phyloP scores from a whole-genome alignment of 768 basidiomycete genomes.

The Rubroboletus satanas region DNA sequence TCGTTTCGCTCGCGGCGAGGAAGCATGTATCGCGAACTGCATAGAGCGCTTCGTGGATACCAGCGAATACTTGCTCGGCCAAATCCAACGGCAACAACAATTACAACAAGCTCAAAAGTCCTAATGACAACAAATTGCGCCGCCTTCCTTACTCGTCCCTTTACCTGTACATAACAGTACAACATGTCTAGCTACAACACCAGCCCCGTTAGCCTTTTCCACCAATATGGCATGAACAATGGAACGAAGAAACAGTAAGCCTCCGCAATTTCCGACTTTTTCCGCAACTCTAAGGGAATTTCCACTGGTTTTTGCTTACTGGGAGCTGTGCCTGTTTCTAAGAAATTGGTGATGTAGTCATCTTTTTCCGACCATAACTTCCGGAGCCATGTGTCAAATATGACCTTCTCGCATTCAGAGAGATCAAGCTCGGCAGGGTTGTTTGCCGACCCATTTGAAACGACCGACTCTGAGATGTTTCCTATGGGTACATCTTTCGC shows the following conservation, averaged over 20 bases:
- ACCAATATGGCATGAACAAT: conserved; percentile 46
- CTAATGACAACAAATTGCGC: background rate
- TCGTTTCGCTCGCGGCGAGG: conserved; percentile 75
- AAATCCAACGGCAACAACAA: conserved; percentile 50
- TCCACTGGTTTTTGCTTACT: conserved; percentile 34
- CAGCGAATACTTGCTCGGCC: conserved; percentile 75
- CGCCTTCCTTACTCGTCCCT: background rate
- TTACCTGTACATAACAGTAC: conserved; percentile 10
- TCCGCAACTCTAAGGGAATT: conserved; percentile 58
- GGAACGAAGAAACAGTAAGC: conserved; percentile 74
- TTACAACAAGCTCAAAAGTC: conserved; percentile 36
- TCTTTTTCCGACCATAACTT: conserved; percentile 87
- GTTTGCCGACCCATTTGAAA: conserved; percentile 27
- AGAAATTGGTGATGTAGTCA: conserved; percentile 62
- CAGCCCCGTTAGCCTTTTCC: conserved; percentile 35
- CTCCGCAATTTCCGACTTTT: conserved; percentile 52
- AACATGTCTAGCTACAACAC: conserved; percentile 17
- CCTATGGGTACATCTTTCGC: conserved; percentile 66
- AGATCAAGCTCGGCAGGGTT: conserved; percentile 45
- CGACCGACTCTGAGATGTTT: conserved; percentile 39
- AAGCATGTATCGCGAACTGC: conserved; percentile 81
- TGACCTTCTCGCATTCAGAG: conserved; percentile 52
- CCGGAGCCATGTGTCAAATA: conserved; percentile 83
- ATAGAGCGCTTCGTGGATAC: conserved; percentile 91
- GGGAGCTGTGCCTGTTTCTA: conserved; percentile 47